Conservation (phyloP, 1,284 basidiomycete species). For the Cystobasidiaceae sp. region DNA sequence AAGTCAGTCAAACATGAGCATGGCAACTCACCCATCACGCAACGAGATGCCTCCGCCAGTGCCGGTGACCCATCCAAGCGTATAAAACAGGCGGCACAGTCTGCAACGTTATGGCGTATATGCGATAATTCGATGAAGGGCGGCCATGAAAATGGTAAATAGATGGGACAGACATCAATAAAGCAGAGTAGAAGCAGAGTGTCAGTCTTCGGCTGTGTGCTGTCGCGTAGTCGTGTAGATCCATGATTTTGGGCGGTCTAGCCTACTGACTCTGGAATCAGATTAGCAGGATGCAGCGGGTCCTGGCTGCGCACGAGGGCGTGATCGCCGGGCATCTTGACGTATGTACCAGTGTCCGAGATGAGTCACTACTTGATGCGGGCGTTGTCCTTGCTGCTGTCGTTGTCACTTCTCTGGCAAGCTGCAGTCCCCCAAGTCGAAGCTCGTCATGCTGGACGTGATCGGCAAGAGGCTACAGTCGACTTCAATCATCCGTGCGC, state of each 20-base stretch:
- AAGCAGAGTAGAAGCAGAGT: too few relatives aligned
- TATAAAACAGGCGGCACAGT: conserved; percentile 51
- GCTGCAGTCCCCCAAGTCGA: too few relatives aligned
- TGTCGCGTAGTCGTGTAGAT: conserved; percentile 43
- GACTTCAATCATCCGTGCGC: too few relatives aligned
- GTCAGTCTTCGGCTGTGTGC: conserved; percentile 32
- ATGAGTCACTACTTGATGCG: background rate
- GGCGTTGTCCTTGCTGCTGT: background rate
- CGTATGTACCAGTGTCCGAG: background rate
- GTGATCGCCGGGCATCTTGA: conserved; percentile 5
- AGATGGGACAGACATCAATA: too few relatives aligned
- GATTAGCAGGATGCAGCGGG: conserved; percentile 63
- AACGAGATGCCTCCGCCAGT: conserved; percentile 61
- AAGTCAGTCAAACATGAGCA: background rate
- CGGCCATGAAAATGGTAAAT: conserved; percentile 45
- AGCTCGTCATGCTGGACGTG: too few relatives aligned
- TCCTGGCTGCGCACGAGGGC: conserved; percentile 27
- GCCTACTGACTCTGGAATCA: conserved; percentile 58
- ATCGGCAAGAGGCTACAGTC: too few relatives aligned
- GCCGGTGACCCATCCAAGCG: conserved; percentile 59
- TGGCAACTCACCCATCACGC: conserved; percentile 57
- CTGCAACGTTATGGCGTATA: background rate
- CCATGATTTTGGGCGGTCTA: conserved; percentile 54
- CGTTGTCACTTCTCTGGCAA: too few relatives aligned
- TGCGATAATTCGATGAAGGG: background rate